A percentile compares a stretch with the other conserved stretches of the same genome.
Conservation (phyloP, 208 protist species). For the Tetramitus jugosus region DNA sequence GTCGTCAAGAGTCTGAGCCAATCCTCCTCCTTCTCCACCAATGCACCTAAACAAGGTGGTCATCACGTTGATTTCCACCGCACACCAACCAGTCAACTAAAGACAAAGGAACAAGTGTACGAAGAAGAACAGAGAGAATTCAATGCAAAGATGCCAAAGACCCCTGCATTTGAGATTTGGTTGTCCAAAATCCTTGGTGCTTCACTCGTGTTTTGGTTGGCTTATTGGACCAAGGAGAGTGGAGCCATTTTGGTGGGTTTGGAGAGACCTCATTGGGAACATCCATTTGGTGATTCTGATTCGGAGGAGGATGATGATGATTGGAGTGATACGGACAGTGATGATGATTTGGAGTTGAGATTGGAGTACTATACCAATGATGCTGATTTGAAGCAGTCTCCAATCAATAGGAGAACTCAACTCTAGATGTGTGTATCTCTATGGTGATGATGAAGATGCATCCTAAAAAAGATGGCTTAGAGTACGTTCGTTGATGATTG, state of each 20-base stretch:
- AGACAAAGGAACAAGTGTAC: not conserved
- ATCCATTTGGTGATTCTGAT: not conserved
- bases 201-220: not conserved
- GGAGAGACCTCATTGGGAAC: constrained; percentile 13
- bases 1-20: not conserved
- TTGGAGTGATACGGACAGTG: not conserved
- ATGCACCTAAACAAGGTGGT: not conserved
- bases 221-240: not conserved
- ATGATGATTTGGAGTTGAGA: too few species aligned
- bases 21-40: not conserved
- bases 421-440: too few species aligned
- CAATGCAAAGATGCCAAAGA: not conserved
- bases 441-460: too few species aligned
- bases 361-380: too few species aligned
- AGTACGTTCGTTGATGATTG: too few species aligned
- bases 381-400: too few species aligned
- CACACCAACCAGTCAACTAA: not conserved
- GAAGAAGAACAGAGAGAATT: not conserved
- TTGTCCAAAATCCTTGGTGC: not conserved
- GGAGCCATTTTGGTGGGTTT: not conserved
- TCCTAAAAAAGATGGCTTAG: too few species aligned
- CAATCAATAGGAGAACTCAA: too few species aligned
- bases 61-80: not conserved
- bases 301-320: constrained; percentile 2
- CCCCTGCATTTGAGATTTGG: not conserved